These are phyloP conservation scores for Coniochaeta hoffmannii DNA, from an alignment of 2,329 filamentous ascomycete genomes.

Conservation along the genomic window DNA sequence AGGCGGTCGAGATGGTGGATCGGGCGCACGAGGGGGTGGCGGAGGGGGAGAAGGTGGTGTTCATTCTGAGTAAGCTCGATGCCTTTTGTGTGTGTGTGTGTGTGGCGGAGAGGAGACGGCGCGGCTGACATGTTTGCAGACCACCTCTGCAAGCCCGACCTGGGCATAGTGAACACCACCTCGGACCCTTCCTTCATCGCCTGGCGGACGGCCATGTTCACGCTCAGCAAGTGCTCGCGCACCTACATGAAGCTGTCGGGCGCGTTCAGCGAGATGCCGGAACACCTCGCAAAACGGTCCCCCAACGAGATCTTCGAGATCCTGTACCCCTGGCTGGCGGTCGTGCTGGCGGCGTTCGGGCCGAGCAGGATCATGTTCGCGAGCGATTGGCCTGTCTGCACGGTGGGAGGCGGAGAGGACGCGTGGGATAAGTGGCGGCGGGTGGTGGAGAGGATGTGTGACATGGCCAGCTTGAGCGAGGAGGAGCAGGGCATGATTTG, in stretches of 20 bases:
- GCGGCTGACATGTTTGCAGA: conserved; percentile 41
- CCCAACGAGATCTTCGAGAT: conserved; percentile 53
- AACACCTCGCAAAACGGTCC: conserved; percentile 38
- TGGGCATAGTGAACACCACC: conserved; percentile 53
- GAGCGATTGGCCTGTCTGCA: conserved; percentile 91
- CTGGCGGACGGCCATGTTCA: conserved; percentile 63
- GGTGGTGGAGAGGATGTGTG: conserved; percentile 61
- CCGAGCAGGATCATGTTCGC: conserved; percentile 75
- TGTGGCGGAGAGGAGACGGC: not conserved
- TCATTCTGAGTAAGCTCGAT: conserved; percentile 60
- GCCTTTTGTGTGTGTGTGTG: not conserved
- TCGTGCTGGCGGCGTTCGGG: conserved; percentile 66
- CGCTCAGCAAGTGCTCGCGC: conserved; percentile 54
- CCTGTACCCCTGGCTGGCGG: conserved; percentile 63
- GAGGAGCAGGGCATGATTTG: conserved; percentile 62
- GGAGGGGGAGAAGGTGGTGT: conserved; percentile 51
- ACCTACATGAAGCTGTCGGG: conserved; percentile 94
- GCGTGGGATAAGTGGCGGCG: conserved; percentile 72
- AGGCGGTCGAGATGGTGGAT: conserved; percentile 63
- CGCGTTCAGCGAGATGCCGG: conserved; percentile 70
- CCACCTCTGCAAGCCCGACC: conserved; percentile 83
- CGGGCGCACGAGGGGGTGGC: conserved; percentile 55
- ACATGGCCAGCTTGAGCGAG: conserved; percentile 51
- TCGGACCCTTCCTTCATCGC: conserved; percentile 50
- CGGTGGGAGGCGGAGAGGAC: conserved; percentile 43